Base-by-base conservation (phyloP, 2,329 filamentous ascomycete genomes). In the Exophiala dermatitidis region DNA sequence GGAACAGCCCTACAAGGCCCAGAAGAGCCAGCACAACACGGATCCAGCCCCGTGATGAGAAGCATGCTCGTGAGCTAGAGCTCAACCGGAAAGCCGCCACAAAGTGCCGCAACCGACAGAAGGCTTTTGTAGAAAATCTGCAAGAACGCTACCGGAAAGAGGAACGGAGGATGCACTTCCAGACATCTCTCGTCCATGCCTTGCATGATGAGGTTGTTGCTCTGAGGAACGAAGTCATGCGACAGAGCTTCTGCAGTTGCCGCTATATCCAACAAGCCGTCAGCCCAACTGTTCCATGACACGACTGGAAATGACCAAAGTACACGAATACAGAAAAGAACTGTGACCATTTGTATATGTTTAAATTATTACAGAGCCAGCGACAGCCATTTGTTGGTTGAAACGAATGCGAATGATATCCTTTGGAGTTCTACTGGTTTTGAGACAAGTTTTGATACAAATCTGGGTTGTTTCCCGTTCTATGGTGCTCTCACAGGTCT, bases 61-160 rank as follows among this genome's bases (percentile, higher is more conserved):
- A 59, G 47, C 56, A 59, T 28, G 56, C 56, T 7, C 46, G 56
- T 1, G 56, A 59, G 45, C 47, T 59, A n/a, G 56, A 59, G 41
- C 53, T 59, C 29, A 59, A 59, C 41, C 56, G 56, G 29, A 56
- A 51, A 44, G 56, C 56, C 12, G 56, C 56, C 5, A 56, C 56
- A 2, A 59, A 59, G 12, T 59, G 56, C 31, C 56, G 56, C 8
- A 59, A 56, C 9, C 52, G 53, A 2, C 56, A 59, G 33, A 59
- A 59, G 41, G 43, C 37, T 2, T 59, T 56, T 33, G 45, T 59
- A 28, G 53, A 59, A 29, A 50, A 56, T 43, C 53, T 59, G 37
- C 53, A 59, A n/a, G 37, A 46, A 8, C 53, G 50, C 3, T 59
- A 53, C 41, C 50, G 50, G 12, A 44, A 30, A n/a, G 56, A 59